phyloP scores from a whole-genome alignment of 2,329 filamentous ascomycete species.

The Neofusicoccum cordaticola region DNA sequence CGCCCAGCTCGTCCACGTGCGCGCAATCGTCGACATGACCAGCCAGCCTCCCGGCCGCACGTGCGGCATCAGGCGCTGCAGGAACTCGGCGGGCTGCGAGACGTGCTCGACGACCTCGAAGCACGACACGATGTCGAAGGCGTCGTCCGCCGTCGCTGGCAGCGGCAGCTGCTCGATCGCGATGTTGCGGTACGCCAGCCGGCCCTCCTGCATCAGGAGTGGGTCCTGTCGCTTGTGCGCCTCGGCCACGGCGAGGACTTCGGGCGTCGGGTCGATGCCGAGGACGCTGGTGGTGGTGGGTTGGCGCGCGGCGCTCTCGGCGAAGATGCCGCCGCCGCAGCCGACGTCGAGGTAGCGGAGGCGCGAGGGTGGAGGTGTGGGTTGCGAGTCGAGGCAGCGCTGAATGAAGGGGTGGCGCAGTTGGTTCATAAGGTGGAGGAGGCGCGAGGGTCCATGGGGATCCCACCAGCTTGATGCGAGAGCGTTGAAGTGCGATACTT shows the following conservation, averaged over 20 bases:
- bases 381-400: conserved; percentile 55
- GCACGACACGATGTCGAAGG: conserved; percentile 76
- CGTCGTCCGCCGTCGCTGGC: conserved; percentile 34
- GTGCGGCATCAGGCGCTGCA: conserved; percentile 68
- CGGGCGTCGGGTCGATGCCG: conserved; percentile 74
- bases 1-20: conserved; percentile 84
- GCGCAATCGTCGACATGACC: conserved; percentile 85
- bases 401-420: conserved; percentile 90
- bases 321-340: conserved; percentile 95
- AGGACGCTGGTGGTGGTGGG: conserved; percentile 62
- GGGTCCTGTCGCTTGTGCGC: conserved; percentile 75
- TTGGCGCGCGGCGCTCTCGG: conserved; percentile 76
- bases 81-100: conserved; percentile 69
- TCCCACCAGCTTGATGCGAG: conserved; percentile 98
- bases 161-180: conserved; percentile 67
- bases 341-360: conserved; percentile 85
- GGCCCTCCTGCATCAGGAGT: conserved; percentile 53
- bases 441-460: conserved; percentile 82
- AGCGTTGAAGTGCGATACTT: conserved; percentile 91
- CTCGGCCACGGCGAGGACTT: conserved; percentile 71
- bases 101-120: conserved; percentile 98
- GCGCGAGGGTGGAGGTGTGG: conserved; percentile 30
- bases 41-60: conserved; percentile 92
- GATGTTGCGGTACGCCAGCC: conserved; percentile 69
- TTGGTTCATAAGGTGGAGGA: conserved; percentile 97